A percentile compares a stretch with the other conserved stretches of the same genome.
Conservation (phyloP, 2,329 filamentous ascomycete species). For the Botrytis cinerea region DNA sequence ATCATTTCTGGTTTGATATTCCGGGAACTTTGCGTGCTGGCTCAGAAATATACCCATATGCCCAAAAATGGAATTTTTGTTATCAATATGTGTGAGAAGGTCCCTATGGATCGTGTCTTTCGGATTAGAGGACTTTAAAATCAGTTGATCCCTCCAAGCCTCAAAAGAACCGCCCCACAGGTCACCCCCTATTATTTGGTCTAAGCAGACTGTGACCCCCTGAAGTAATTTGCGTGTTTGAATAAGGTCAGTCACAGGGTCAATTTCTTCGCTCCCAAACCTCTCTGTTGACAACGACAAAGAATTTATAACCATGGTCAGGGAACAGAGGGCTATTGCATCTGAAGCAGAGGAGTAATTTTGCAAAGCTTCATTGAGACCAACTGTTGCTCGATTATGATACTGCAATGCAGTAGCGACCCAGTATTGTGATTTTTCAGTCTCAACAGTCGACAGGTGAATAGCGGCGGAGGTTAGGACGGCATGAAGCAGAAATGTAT, state of each 20-base stretch:
- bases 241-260: not conserved
- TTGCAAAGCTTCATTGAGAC: not conserved
- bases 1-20: not conserved
- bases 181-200: not conserved
- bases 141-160: not conserved
- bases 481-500: constrained; percentile 1
- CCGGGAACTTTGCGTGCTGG: not conserved
- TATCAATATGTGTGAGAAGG: constrained; percentile 4
- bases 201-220: not conserved
- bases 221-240: not conserved
- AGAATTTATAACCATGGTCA: constrained; percentile 5
- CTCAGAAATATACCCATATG: not conserved
- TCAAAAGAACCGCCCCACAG: not conserved
- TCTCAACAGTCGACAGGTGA: constrained; percentile 1
- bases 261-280: not conserved
- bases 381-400: not conserved
- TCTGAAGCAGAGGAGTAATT: not conserved
- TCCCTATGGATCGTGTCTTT: not conserved
- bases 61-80: not conserved
- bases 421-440: constrained; percentile 1
- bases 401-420: constrained; percentile 2
- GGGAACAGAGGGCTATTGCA: not conserved
- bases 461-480: constrained; percentile 1
- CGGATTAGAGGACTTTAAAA: not conserved
- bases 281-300: not conserved